Base-by-base conservation (phyloP, 352 stramenopile species). In the Pythium utonaiense region DNA sequence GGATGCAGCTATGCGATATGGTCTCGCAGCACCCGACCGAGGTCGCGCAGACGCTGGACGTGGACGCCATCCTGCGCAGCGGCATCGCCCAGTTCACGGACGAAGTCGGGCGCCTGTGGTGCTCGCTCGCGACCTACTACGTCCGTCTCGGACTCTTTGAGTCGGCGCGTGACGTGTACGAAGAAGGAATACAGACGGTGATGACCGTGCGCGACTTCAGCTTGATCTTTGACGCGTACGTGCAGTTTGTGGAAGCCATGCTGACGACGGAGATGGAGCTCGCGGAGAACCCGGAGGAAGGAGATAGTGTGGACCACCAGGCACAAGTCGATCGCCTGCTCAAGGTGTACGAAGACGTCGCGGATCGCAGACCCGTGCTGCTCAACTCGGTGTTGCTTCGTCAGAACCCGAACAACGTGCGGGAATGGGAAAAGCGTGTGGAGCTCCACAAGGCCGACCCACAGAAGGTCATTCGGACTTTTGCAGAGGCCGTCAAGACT, bases 341-440 rank as follows among this genome's bases (percentile, higher is more conserved):
- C 34, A 90, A 96, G 61, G 76, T 95, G 49, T 94, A 96, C 57
- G 89, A 89, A 47, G 83, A 99, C 70, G 85, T 99, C 47, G 97
- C 98, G 8, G 89, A 97, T 48, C 85, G 95, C 36, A 86, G 97
- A 8, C 97, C 97, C 1, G 59, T 99, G 47, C 71, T 99, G 27
- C 82, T 97, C 2, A 96, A 96, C 66, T 95, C 89, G 28, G 98
- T 99, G 31, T 67, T 99, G 41, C 74, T 99, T 42, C 87, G 97
- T 19, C 97, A 99, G 70, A 99, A 99, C 74, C 97, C 97, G 12
- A 91, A 99, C 70, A 98, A 98, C 62, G 96, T 99, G 0, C 80
- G 83, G 13, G 96, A 99, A 74, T 99, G 98, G 98, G 78, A 98
- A 53, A 98, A 98, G 62, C 91, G 97, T 40, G 87, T 96, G 0